phyloP scores from a whole-genome alignment of 768 basidiomycete species.

The Boletus eberwhitei region DNA sequence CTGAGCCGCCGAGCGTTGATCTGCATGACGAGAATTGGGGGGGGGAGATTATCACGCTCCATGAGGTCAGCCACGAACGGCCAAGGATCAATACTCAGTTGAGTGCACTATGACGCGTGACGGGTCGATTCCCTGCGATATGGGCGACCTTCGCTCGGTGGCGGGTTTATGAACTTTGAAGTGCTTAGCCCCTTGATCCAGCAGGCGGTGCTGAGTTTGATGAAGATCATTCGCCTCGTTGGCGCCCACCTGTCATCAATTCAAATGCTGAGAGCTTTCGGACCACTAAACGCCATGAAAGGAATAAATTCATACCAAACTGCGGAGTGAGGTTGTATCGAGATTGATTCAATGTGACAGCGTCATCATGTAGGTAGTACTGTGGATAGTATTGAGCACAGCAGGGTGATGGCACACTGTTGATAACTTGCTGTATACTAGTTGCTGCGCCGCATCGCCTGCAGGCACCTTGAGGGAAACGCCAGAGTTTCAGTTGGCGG shows the following conservation, averaged over 20 bases:
- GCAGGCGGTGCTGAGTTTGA: background rate
- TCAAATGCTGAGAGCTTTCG: background rate
- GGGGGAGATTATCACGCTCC: background rate
- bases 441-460: background rate
- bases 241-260: background rate
- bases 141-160: background rate
- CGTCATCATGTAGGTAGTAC: no score
- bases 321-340: no score
- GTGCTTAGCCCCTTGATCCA: background rate
- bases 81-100: background rate
- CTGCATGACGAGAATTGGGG: background rate
- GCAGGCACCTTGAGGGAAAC: background rate
- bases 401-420: no score
- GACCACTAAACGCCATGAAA: background rate
- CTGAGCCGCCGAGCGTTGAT: background rate
- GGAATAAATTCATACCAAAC: background rate
- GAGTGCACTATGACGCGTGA: background rate
- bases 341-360: no score
- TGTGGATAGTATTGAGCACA: background rate
- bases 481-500: no score
- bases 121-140: background rate
- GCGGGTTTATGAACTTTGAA: background rate
- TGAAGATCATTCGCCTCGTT: background rate
- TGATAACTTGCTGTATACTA: conserved; percentile 10
- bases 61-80: background rate